Percentiles rank a stretch among this genome's conserved stretches.
These are phyloP conservation scores for Tylopilus cervinicoccineus DNA, from an alignment of 768 basidiomycete genomes.

Conservation along the genomic window DNA sequence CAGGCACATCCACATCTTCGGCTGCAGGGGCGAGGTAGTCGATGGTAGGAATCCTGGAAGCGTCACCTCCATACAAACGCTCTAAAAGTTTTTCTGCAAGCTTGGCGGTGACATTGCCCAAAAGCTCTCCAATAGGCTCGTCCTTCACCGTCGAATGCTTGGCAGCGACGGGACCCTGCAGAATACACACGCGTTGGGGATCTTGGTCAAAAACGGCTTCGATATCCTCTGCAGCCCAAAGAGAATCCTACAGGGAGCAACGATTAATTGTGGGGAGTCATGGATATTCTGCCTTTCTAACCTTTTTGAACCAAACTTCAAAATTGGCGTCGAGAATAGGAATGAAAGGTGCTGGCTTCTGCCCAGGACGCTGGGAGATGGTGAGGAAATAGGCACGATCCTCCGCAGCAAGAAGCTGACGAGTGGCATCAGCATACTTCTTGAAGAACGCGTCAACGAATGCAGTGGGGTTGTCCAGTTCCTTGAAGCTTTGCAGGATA, in stretches of 20 bases:
- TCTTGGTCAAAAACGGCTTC: conserved; percentile 99
- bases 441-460: conserved; percentile 84
- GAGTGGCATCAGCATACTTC: conserved; percentile 74
- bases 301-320: conserved; percentile 99
- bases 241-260: conserved; percentile 64
- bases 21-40: conserved; percentile 77
- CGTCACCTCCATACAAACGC: conserved; percentile 73
- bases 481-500: conserved; percentile 74
- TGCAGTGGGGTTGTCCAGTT: conserved; percentile 75
- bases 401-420: conserved; percentile 87
- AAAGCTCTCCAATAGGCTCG: conserved; percentile 88
- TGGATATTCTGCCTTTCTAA: conserved; percentile 27
- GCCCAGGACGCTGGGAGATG: conserved; percentile 92
- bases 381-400: conserved; percentile 95
- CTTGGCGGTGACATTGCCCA: conserved; percentile 78
- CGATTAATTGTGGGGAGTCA: conserved; percentile 7
- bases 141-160: conserved; percentile 86
- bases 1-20: conserved; percentile 30
- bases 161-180: conserved; percentile 94
- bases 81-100: conserved; percentile 80
- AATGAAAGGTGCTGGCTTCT: conserved; percentile 98
- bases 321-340: conserved; percentile 90
- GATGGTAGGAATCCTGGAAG: conserved; percentile 65
- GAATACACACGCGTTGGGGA: conserved; percentile 95
- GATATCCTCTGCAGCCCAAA: conserved; percentile 97